Conservation (phyloP, 306 rosid genomes). For the Lathyrus tuberosus region DNA sequence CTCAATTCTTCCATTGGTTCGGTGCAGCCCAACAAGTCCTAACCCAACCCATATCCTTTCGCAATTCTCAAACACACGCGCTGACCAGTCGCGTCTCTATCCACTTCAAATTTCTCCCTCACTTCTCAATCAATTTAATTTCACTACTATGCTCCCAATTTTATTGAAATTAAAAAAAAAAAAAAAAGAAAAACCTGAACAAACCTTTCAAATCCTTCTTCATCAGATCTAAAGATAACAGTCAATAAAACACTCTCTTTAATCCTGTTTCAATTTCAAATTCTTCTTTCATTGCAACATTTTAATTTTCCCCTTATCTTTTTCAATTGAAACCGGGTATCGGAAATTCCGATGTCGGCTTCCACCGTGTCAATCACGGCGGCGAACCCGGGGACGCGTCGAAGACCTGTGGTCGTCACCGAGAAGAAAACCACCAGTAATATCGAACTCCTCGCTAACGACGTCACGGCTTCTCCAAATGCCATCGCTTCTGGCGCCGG, state of each 20-base stretch:
- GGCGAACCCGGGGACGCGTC: conserved; percentile 80
- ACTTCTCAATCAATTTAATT: neutral
- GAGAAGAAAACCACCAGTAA: conserved; percentile 58
- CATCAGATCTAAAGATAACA: conserved; percentile 22
- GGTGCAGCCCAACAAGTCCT: no score
- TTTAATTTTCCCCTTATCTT: neutral
- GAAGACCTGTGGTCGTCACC: conserved; percentile 62
- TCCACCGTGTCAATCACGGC: conserved; percentile 92
- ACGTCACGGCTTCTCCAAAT: conserved; percentile 46
- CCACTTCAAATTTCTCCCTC: conserved; percentile 20
- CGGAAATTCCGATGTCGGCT: conserved; percentile 74
- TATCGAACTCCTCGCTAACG: conserved; percentile 65
- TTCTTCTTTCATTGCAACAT: neutral
- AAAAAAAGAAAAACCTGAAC: neutral
- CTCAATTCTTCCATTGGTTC: no score
- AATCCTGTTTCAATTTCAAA: neutral
- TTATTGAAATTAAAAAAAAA: neutral
- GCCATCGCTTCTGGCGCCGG: conserved; percentile 37
- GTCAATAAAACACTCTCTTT: neutral
- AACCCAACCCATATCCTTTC: no score
- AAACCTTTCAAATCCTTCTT: conserved; percentile 16
- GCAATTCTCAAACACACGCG: neutral
- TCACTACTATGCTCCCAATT: conserved; percentile 1
- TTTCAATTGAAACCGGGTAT: conserved; percentile 26
- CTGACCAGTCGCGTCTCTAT: neutral